Evolutionary conservation across 1,284 basidiomycete species (phyloP), one percentile per base, ranked within the genome.

Genomic region (Austroboletus rostrupii): DNA sequence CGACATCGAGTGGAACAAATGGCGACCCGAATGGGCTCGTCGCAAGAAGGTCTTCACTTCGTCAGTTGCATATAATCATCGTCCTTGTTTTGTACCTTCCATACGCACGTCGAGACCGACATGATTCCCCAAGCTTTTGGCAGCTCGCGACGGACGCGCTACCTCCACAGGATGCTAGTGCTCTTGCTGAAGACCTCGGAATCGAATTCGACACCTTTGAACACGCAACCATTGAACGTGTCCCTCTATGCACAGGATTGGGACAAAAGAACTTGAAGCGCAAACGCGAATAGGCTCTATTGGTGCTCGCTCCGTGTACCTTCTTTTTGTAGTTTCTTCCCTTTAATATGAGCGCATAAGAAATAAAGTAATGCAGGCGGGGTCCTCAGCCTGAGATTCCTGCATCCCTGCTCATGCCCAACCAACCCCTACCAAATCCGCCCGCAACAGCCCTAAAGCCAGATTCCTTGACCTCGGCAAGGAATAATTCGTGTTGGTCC

Each of bases 401-500:
- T 13, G 17, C 23, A n/a, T 46, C 54, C 2, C 39, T 47, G 0
- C 39, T 28, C 2, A 72, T 65, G 53, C 83, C 85, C 61, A 92
- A 67, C 43, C 90, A 70, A 5, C 90, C 90, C 48, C 85, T 75
- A 16, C 88, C 81, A 65, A 91, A 97, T 13, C 85, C 92, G 17
- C 79, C 75, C 3, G 91, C 91, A 12, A 97, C 79, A 11, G 89
- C 85, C 42, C 77, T 78, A 62, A 95, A 96, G 2, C 92, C 91
- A 55, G 83, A 79, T 49, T 95, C 90, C 60, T 84, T 79, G 38
- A 96, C 90, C 61, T 96, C 91, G 2, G 80, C 76, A 20, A 92
- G 64, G 74, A 96, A 97, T n/a, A 94, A 63, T 48, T 94, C 92
- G 64, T 97, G 94, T 55, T 92, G 82, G 61, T 90, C 85, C 10